These are phyloP conservation scores for Pseudoneurospora amorphoporcata DNA, from an alignment of 495 filamentous ascomycete genomes.

Conservation along the genomic window DNA sequence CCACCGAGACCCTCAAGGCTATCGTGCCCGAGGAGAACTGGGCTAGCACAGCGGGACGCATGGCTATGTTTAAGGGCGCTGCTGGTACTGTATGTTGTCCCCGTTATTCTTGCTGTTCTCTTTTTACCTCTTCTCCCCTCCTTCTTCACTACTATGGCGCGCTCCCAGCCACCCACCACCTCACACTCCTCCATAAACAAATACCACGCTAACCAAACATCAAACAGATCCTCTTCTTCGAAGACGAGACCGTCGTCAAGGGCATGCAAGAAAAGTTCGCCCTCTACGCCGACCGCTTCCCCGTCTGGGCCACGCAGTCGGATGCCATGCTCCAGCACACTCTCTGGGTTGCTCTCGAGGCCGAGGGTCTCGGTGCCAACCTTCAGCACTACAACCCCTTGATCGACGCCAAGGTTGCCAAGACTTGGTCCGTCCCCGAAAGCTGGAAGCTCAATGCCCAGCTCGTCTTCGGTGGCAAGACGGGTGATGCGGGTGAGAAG, in stretches of 20 bases:
- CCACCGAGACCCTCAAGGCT: slow-evolving; percentile 41
- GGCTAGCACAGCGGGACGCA: slow-evolving; percentile 33
- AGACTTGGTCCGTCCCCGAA: slow-evolving; percentile 46
- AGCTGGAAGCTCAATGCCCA: slow-evolving; percentile 53
- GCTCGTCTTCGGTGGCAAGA: slow-evolving; percentile 51
- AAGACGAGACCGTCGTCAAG: slow-evolving; percentile 43
- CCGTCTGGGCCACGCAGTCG: slow-evolving; percentile 49
- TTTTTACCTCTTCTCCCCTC: neutral
- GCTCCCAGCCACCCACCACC: neutral
- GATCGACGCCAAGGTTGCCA: slow-evolving; percentile 45
- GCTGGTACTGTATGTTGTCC: slow-evolving; percentile 45
- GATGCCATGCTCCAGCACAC: slow-evolving; percentile 58
- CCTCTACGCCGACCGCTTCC: slow-evolving; percentile 50
- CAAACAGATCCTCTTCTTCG: slow-evolving; percentile 51
- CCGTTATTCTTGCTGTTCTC: neutral
- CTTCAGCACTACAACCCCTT: slow-evolving; percentile 69
- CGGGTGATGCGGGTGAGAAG: slow-evolving; percentile 43
- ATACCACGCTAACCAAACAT: neutral
- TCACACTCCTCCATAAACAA: neutral
- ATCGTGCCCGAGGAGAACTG: slow-evolving; percentile 47
- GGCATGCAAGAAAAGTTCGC: slow-evolving; percentile 43
- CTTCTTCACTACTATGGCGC: neutral
- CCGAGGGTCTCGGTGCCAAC: slow-evolving; percentile 61
- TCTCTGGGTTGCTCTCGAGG: slow-evolving; percentile 56
- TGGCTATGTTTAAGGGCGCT: slow-evolving; percentile 43